Base-by-base conservation (phyloP, 129 eudicot species). In the Heracleum sosnowskyi region DNA sequence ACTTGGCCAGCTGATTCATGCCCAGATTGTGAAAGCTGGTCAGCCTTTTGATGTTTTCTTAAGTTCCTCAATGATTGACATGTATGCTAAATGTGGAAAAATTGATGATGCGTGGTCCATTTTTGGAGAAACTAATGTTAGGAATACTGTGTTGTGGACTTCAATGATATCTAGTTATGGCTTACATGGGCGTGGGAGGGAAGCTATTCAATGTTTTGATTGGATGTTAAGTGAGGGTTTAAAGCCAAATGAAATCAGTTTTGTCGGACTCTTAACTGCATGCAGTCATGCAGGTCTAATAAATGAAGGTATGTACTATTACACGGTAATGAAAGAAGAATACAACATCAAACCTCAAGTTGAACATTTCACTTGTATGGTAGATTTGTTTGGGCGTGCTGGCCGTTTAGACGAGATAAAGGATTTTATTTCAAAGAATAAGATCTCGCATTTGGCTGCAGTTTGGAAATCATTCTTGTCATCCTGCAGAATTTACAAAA, bases 31-130 rank as follows among this genome's bases (percentile, higher is more conserved):
- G 20, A 91, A 91, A 85, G 68, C 72, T 11, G 91, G 94, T 26
- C 84, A 83, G 18, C 76, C 68, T 49, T 76, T 73, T 31, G 98
- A 93, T 83, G 85, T 81, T 36, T 70, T 82, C 79, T 68, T 93
- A 78, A 73, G 78, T 76, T 91, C 98, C 51, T 83, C 98, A 7
- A 82, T 93, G 88, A 85, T 93, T 62, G 91, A 93, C 81, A 89
- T 90, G 98, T 90, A 90, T 39, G 87, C 92, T 47, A 93, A 93
- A 82, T 90, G 97, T 84, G 98, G 97, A 34, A 82, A 74, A 53
- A 68, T 89, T 57, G 82, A 85, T 60, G 82, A 74, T 44, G 81
- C 89, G 55, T 86, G 66, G 86, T 77, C 60, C 18, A 74, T 87
- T 76, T 90, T 90, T 74, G 18, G 76, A 66, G 84, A 84, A 79